Evolutionary conservation across 352 stramenopile species (phyloP), one percentile per base, ranked within the genome.

Genomic region (Pythium sp.): DNA sequence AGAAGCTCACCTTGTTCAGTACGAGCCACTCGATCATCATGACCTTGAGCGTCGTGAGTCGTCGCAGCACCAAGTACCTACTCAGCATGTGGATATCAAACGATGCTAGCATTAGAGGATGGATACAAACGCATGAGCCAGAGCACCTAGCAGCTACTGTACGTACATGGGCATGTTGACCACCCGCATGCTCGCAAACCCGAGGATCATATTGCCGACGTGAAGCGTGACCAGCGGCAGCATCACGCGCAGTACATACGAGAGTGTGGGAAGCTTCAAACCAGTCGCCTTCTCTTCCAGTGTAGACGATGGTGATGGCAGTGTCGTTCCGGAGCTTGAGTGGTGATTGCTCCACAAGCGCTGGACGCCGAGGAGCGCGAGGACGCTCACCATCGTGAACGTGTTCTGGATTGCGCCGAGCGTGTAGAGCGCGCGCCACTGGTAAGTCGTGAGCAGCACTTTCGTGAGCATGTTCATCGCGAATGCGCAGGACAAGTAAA

Each of bases 401-500:
- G 76, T 60, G 63, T 87, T 89, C 68, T 92, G 82, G 26, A 86
- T 58, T 20, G 84, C 82, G 51, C 77, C 84, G 32, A 92, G 73
- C 30, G 84, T 64, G 76, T 86, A 90, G 49, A 91, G 79, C 57
- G 74, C 75, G 54, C 56, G 74, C 82, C 82, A 92, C n/a, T 66
- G 65, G 71, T 83, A 90, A 47, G 72, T 77, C 55, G 84, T 89
- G 67, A 92, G 59, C 30, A 92, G 71, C 61, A 78, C 75, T 70
- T 92, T 92, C 38, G 84, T 90, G 58, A 92, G 80, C 71, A 92
- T 79, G 68, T 91, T 92, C 84, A 92, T 92, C 38, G 74, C 69
- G 56, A 91, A 81, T 14, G 84, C 87, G 71, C 82, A 90, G 30
- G 73, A 53, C 32, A 92, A 80, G 71, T 92, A 92, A 63, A 82